phyloP scores from a whole-genome alignment of 2,329 filamentous ascomycete genomes.

The Phoma sp. region DNA sequence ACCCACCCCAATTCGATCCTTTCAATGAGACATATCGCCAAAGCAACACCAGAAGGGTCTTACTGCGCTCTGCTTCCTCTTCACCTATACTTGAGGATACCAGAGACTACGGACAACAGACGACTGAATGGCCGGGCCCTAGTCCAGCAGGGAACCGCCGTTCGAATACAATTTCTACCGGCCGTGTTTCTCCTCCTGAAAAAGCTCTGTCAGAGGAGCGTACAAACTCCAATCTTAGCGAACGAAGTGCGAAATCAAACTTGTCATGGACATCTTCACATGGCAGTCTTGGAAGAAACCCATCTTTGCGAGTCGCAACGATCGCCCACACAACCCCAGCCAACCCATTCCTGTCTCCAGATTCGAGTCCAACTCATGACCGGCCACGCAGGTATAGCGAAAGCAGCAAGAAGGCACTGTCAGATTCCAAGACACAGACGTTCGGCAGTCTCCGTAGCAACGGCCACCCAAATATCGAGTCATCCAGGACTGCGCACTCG shows the following conservation, averaged over 20 bases:
- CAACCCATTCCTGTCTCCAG: slow-evolving; percentile 44
- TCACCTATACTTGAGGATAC: slow-evolving; percentile 29
- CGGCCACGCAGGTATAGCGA: slow-evolving; percentile 22
- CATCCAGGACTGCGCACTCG: slow-evolving; percentile 58
- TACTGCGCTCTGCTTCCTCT: slow-evolving; percentile 26
- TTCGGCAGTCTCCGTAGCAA: slow-evolving; percentile 47
- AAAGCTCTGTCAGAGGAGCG: slow-evolving; percentile 56
- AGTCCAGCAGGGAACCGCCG: slow-evolving; percentile 16
- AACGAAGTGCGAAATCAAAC: slow-evolving; percentile 54
- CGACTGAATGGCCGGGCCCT: slow-evolving; percentile 24
- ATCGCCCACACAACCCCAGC: slow-evolving; percentile 36
- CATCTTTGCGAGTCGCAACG: slow-evolving; percentile 53
- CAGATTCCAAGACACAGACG: slow-evolving; percentile 35
- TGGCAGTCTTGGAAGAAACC: slow-evolving; percentile 51
- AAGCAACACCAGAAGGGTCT: slow-evolving; percentile 30
- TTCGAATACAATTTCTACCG: slow-evolving; percentile 29
- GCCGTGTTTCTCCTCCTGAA: slow-evolving; percentile 56
- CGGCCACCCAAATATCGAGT: slow-evolving; percentile 52
- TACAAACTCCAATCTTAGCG: slow-evolving; percentile 63
- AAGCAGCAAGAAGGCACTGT: slow-evolving; percentile 26
- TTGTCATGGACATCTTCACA: slow-evolving; percentile 51
- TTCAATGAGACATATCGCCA: slow-evolving; percentile 49
- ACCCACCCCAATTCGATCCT: slow-evolving; percentile 47
- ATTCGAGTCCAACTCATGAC: slow-evolving; percentile 39
- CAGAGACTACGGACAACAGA: slow-evolving; percentile 1